Percentiles rank a stretch among this genome's conserved stretches.
Evolutionary conservation across 371 early-diverging fungal genomes (phyloP).

Genomic region (Lichtheimia hyalospora): DNA sequence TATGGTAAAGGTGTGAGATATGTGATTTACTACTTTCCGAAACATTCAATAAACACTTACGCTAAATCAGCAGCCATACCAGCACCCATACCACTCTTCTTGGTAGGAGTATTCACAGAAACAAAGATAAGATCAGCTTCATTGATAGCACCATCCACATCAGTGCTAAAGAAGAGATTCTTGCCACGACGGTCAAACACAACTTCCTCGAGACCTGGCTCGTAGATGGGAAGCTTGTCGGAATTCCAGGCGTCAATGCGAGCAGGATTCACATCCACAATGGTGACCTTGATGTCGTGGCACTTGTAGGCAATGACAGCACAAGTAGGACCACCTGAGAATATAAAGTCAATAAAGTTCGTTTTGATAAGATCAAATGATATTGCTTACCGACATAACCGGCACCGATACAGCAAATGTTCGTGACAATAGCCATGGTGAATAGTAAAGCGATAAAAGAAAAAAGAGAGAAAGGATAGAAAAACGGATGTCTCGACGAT

Average conservation of each 20-base stretch:
- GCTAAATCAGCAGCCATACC: conserved; percentile 87
- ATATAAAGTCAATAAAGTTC: neutral
- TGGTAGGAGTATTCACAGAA: conserved; percentile 89
- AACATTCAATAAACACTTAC: conserved; percentile 37
- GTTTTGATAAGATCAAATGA: neutral
- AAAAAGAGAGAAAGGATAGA: conserved; percentile 11
- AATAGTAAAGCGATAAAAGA: conserved; percentile 3
- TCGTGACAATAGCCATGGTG: conserved; percentile 51
- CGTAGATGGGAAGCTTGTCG: conserved; percentile 83
- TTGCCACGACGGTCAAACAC: conserved; percentile 70
- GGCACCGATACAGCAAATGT: conserved; percentile 90
- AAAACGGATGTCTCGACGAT: conserved; percentile 2
- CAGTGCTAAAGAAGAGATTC: conserved; percentile 86
- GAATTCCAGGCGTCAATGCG: conserved; percentile 93
- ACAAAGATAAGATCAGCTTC: conserved; percentile 89
- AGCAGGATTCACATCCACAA: conserved; percentile 76
- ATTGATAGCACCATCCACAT: conserved; percentile 72
- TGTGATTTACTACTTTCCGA: neutral
- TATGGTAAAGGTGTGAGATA: conserved; percentile 18
- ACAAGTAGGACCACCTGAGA: conserved; percentile 91
- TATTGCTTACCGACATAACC: conserved; percentile 84
- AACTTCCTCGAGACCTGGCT: conserved; percentile 87
- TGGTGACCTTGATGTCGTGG: conserved; percentile 86
- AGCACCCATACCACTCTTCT: conserved; percentile 77
- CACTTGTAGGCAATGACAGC: conserved; percentile 91